A percentile compares a stretch with the other conserved stretches of the same genome.
phyloP scores from a whole-genome alignment of 2,329 filamentous ascomycete genomes.

The Neonectria magnoliae region DNA sequence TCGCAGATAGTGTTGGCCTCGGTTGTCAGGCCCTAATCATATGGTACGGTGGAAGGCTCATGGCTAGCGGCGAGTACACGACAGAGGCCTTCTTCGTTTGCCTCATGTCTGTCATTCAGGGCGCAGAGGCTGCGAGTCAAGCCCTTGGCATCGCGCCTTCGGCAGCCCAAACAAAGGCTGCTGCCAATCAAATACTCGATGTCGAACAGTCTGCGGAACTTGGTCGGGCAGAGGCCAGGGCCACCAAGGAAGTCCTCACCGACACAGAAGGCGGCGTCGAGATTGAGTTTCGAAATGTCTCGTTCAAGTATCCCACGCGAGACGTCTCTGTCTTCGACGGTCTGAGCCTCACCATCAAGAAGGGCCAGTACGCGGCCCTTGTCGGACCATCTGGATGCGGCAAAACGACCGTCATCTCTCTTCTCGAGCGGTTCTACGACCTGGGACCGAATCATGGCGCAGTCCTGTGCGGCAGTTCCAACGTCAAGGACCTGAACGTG shows the following conservation, averaged over 20 bases:
- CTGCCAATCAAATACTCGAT: constrained; percentile 45
- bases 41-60: constrained; percentile 55
- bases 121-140: constrained; percentile 54
- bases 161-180: constrained; percentile 32
- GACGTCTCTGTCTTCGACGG: constrained; percentile 35
- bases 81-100: constrained; percentile 63
- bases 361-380: constrained; percentile 55
- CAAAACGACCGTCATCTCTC: constrained; percentile 44
- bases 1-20: constrained; percentile 50
- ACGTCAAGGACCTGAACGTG: constrained; percentile 27
- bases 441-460: constrained; percentile 7
- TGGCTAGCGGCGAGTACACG: constrained; percentile 45
- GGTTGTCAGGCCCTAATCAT: constrained; percentile 63
- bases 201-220: constrained; percentile 9
- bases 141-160: constrained; percentile 30
- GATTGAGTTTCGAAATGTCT: constrained; percentile 35
- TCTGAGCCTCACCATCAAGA: constrained; percentile 42
- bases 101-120: constrained; percentile 60
- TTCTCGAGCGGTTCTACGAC: constrained; percentile 44
- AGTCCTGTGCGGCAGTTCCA: constrained; percentile 26
- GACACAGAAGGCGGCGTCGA: constrained; percentile 14
- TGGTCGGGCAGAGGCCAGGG: not conserved
- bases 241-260: constrained; percentile 9
- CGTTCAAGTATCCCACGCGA: constrained; percentile 39
- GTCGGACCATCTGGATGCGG: constrained; percentile 33